Evolutionary conservation across 495 filamentous ascomycete species (phyloP).

Genomic region (Parmelia sp.): DNA sequence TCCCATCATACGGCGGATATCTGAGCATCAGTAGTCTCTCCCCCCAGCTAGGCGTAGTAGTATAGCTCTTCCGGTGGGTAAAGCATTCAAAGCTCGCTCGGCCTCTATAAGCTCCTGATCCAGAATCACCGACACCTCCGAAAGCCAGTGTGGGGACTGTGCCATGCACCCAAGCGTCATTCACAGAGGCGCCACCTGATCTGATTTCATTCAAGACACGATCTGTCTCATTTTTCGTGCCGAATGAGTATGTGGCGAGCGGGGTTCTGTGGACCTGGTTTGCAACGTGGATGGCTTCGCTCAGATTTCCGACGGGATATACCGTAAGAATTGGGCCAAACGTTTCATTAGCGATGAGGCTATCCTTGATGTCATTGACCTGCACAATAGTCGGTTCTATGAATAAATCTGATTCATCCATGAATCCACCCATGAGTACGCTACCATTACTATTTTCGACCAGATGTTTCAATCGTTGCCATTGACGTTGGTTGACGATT

Average conservation of each 20-base stretch:
- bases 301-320: too few relatives aligned
- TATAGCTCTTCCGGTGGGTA: too few relatives aligned
- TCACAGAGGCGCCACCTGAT: constrained; percentile 70
- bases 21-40: too few relatives aligned
- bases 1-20: too few relatives aligned
- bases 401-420: too few relatives aligned
- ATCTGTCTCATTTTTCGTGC: constrained; percentile 63
- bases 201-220: constrained; percentile 58
- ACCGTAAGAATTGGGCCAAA: too few relatives aligned
- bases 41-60: too few relatives aligned
- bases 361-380: constrained; percentile 63
- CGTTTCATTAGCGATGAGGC: constrained; percentile 69
- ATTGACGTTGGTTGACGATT: constrained; percentile 70
- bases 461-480: constrained; percentile 76
- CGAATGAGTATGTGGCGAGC: constrained; percentile 79
- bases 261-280: constrained; percentile 71
- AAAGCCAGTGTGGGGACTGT: constrained; percentile 72
- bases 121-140: constrained; percentile 81
- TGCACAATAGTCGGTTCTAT: constrained; percentile 80
- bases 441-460: constrained; percentile 73
- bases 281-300: constrained; percentile 71
- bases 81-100: constrained; percentile 63
- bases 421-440: constrained; percentile 77
- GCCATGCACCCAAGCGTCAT: constrained; percentile 75
- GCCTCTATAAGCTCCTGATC: constrained; percentile 76